Percentiles rank a stretch among this genome's conserved stretches.
These are phyloP conservation scores for Curvularia spicifera DNA, from an alignment of 2,329 filamentous ascomycete genomes.

Conservation along the genomic window DNA sequence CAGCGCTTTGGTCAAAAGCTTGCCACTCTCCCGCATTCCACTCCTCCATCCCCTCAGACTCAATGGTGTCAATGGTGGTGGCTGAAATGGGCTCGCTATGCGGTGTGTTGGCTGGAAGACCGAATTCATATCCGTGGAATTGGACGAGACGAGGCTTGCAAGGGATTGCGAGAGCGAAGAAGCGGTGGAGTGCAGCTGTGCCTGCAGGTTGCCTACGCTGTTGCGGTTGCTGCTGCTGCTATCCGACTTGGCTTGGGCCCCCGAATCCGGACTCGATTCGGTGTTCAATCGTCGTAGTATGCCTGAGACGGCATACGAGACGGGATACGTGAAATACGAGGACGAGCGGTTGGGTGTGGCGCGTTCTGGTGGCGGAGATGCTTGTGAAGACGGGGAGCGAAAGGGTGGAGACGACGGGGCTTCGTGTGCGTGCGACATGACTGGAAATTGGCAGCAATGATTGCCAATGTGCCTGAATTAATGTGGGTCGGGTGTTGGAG, in stretches of 20 bases:
- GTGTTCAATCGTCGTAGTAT: slow-evolving; percentile 56
- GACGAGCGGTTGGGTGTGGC: slow-evolving; percentile 37
- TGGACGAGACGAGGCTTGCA: slow-evolving; percentile 46
- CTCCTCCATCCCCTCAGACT: slow-evolving; percentile 70
- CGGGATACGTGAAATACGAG: slow-evolving; percentile 58
- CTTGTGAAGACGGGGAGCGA: slow-evolving; percentile 15
- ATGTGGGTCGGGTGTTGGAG: slow-evolving; percentile 36
- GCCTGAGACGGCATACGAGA: slow-evolving; percentile 56
- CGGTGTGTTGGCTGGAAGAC: slow-evolving; percentile 68
- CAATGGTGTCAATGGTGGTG: slow-evolving; percentile 85
- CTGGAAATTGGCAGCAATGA: slow-evolving; percentile 13
- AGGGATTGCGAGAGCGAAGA: slow-evolving; percentile 40
- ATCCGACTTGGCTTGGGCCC: slow-evolving; percentile 18
- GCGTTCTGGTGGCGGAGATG: slow-evolving; percentile 16
- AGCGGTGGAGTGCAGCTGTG: slow-evolving; percentile 32
- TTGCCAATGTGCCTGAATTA: slow-evolving; percentile 21
- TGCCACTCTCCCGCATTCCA: slow-evolving; percentile 64
- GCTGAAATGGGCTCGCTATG: slow-evolving; percentile 79
- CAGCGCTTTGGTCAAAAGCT: slow-evolving; percentile 72
- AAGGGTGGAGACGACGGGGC: slow-evolving; percentile 24
- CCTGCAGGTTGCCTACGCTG: slow-evolving; percentile 21
- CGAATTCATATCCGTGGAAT: slow-evolving; percentile 57
- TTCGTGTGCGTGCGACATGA: slow-evolving; percentile 41
- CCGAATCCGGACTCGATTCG: slow-evolving; percentile 44
- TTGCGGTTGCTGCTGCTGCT: slow-evolving; percentile 17